A percentile compares a stretch with the other conserved stretches of the same genome.
phyloP scores from a whole-genome alignment of 1,284 basidiomycete genomes.

The Phylloporus gajari region DNA sequence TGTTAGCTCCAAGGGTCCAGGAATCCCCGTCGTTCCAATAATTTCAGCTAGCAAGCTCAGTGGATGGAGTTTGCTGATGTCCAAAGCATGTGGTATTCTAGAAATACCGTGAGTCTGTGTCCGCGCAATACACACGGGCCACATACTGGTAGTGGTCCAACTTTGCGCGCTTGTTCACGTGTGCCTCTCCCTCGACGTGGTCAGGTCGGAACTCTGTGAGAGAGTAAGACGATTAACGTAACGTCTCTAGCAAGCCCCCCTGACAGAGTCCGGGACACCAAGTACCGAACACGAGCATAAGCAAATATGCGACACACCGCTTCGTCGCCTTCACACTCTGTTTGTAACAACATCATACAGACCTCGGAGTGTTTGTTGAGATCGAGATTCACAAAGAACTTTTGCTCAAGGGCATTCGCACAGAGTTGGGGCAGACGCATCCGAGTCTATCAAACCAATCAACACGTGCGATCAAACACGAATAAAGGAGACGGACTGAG shows the following conservation, averaged over 20 bases:
- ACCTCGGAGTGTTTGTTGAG: too few relatives aligned
- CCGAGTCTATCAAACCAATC: background rate
- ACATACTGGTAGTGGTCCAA: constrained; percentile 64
- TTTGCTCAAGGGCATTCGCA: too few relatives aligned
- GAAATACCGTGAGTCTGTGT: constrained; percentile 10
- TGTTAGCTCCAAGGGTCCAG: constrained; percentile 69
- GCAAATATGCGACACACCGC: too few relatives aligned
- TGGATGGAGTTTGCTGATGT: constrained; percentile 53
- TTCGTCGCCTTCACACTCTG: too few relatives aligned
- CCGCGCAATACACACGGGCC: background rate
- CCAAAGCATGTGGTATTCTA: constrained; percentile 36
- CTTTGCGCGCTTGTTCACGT: constrained; percentile 71
- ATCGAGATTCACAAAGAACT: too few relatives aligned
- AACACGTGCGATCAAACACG: constrained; percentile 7
- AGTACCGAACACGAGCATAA: too few relatives aligned
- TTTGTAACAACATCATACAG: too few relatives aligned
- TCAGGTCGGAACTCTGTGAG: constrained; percentile 64
- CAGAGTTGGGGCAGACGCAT: too few relatives aligned
- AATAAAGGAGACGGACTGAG: constrained; percentile 51
- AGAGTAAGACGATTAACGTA: constrained; percentile 65
- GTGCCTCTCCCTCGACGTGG: constrained; percentile 52
- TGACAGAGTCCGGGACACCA: too few relatives aligned
- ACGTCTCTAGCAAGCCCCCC: constrained; percentile 62
- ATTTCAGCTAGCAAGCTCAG: constrained; percentile 79
- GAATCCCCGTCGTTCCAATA: constrained; percentile 69